These are phyloP conservation scores for Mucor circinelloides DNA, from an alignment of 371 early-diverging fungal species.

Conservation along the genomic window DNA sequence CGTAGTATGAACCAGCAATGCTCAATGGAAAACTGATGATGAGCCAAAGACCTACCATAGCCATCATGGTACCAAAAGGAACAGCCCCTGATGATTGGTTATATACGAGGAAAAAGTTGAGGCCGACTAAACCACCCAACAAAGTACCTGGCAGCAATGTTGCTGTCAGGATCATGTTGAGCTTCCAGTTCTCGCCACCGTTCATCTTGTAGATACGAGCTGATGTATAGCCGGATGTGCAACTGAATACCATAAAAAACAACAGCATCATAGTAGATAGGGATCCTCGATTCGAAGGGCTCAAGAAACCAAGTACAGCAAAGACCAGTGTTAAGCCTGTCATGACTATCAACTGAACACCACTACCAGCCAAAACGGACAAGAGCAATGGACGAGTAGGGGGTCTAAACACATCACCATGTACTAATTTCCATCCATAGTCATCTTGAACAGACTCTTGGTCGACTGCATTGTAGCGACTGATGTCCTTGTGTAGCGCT, in stretches of 20 bases:
- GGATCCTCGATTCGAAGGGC: conserved; percentile 94
- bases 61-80: conserved; percentile 89
- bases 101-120: conserved; percentile 91
- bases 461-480: conserved; percentile 73
- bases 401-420: conserved; percentile 92
- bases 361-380: conserved; percentile 88
- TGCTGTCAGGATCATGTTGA: conserved; percentile 83
- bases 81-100: conserved; percentile 92
- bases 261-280: conserved; percentile 88
- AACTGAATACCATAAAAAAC: conserved; percentile 87
- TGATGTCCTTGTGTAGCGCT: conserved; percentile 86
- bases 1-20: conserved; percentile 91
- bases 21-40: conserved; percentile 88
- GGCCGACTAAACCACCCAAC: conserved; percentile 68
- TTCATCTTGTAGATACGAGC: conserved; percentile 94
- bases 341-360: conserved; percentile 91
- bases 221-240: conserved; percentile 86
- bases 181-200: conserved; percentile 86
- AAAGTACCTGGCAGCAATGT: conserved; percentile 80
- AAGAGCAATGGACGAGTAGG: conserved; percentile 80
- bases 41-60: conserved; percentile 86
- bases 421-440: conserved; percentile 93
- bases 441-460: conserved; percentile 90
- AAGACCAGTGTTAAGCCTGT: conserved; percentile 77
- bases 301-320: conserved; percentile 96